phyloP scores from a whole-genome alignment of 2,329 filamentous ascomycete genomes.

The Annulohypoxylon truncatum region DNA sequence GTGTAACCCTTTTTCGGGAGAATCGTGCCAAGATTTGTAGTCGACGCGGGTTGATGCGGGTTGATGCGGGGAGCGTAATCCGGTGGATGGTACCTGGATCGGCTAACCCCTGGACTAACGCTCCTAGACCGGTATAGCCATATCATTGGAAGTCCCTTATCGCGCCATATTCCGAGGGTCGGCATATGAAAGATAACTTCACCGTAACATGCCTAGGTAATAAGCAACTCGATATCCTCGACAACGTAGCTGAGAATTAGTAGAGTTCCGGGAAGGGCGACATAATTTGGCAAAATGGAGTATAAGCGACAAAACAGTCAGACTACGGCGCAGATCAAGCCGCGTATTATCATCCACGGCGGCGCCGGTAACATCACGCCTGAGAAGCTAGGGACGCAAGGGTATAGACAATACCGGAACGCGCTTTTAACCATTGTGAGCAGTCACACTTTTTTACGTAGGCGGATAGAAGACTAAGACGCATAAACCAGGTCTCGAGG shows the following conservation, averaged over 20 bases:
- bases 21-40: not conserved
- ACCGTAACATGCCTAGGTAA: not conserved
- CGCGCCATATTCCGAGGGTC: not conserved
- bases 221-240: not conserved
- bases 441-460: not conserved
- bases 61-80: not conserved
- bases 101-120: conserved; percentile 14
- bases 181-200: not conserved
- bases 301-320: conserved; percentile 49
- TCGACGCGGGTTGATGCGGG: not conserved
- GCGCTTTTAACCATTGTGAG: conserved; percentile 72
- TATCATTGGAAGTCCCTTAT: conserved; percentile 2
- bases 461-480: conserved; percentile 38
- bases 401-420: conserved; percentile 68
- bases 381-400: conserved; percentile 66
- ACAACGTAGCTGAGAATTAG: not conserved
- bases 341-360: conserved; percentile 76
- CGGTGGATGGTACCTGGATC: not conserved
- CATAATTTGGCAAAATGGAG: conserved; percentile 52
- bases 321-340: conserved; percentile 52
- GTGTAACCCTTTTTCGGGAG: not conserved
- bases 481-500: conserved; percentile 52
- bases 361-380: conserved; percentile 77
- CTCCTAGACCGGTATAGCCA: conserved; percentile 19
- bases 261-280: not conserved